phyloP scores from a whole-genome alignment of 2,329 filamentous ascomycete species.

The Penicillium vulpinum region DNA sequence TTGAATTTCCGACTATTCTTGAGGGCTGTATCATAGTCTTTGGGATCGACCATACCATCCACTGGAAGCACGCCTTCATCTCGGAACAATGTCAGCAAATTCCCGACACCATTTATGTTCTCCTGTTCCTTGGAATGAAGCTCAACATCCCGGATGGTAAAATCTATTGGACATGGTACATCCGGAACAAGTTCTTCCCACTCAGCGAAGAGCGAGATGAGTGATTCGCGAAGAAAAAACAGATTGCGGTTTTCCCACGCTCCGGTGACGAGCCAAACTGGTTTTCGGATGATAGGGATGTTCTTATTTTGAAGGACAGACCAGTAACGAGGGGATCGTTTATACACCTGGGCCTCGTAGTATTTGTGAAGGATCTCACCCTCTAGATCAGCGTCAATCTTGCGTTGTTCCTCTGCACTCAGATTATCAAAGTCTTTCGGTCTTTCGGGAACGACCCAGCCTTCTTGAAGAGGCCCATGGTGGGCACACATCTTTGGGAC shows the following conservation, averaged over 20 bases:
- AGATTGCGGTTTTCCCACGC: conserved; percentile 36
- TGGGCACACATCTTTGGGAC: conserved; percentile 34
- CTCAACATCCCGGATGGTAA: conserved; percentile 24
- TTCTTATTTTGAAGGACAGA: conserved; percentile 22
- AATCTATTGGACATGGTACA: conserved; percentile 24
- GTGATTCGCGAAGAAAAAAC: conserved; percentile 35
- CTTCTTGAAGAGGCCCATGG: conserved; percentile 29
- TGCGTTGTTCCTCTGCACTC: conserved; percentile 25
- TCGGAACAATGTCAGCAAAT: conserved; percentile 31
- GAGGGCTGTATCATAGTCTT: conserved; percentile 26
- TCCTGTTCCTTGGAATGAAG: conserved; percentile 31
- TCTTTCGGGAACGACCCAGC: conserved; percentile 31
- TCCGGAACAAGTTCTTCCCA: conserved; percentile 24
- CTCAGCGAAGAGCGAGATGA: conserved; percentile 24
- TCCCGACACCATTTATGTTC: conserved; percentile 33
- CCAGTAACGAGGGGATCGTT: conserved; percentile 32
- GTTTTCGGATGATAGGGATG: conserved; percentile 28
- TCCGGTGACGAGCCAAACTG: conserved; percentile 33
- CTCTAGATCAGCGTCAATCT: conserved; percentile 31
- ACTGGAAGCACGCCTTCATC: conserved; percentile 31
- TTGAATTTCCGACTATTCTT: conserved; percentile 25
- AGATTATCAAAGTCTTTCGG: conserved; percentile 31
- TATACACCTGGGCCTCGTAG: conserved; percentile 35
- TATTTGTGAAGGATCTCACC: conserved; percentile 38
- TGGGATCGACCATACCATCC: conserved; percentile 35